These are phyloP conservation scores for Clavariopsis aquatica DNA, from an alignment of 495 filamentous ascomycete genomes.

Conservation along the genomic window DNA sequence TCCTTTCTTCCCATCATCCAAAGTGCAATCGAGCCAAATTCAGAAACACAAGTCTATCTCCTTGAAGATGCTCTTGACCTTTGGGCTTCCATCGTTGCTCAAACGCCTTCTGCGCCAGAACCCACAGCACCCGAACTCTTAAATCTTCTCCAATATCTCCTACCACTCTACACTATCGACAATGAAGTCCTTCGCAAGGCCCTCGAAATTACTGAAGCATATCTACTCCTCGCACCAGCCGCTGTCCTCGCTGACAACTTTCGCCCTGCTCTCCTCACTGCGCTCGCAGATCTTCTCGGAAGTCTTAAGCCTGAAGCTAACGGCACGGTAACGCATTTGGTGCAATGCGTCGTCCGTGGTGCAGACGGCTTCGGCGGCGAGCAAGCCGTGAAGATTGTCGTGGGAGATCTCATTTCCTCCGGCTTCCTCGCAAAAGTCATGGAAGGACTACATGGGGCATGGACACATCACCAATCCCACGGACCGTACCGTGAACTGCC, in stretches of 20 bases:
- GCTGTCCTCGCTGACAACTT: conserved; percentile 68
- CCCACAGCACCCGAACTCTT: conserved; percentile 51
- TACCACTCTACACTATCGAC: conserved; percentile 70
- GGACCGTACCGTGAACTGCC: conserved; percentile 49
- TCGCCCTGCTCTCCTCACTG: conserved; percentile 56
- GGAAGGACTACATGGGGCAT: conserved; percentile 67
- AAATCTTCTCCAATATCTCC: conserved; percentile 63
- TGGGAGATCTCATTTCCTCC: conserved; percentile 67
- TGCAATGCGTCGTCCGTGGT: conserved; percentile 70
- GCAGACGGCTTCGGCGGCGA: conserved; percentile 69
- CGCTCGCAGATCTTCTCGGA: conserved; percentile 61
- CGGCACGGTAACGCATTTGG: conserved; percentile 62
- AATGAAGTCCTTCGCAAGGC: conserved; percentile 69
- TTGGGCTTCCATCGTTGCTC: conserved; percentile 73
- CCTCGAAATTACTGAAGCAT: conserved; percentile 73
- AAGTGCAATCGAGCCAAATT: conserved; percentile 75
- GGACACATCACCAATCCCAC: conserved; percentile 59
- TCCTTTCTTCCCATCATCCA: conserved; percentile 76
- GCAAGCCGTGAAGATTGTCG: conserved; percentile 60
- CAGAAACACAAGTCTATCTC: conserved; percentile 77
- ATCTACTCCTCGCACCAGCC: conserved; percentile 75
- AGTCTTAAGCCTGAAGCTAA: conserved; percentile 65
- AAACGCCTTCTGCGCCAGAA: conserved; percentile 56
- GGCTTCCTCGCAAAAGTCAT: conserved; percentile 68
- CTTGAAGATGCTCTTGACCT: conserved; percentile 90